phyloP scores from a whole-genome alignment of 192 early-diverging fungal genomes.

The Phycomyces nitens region DNA sequence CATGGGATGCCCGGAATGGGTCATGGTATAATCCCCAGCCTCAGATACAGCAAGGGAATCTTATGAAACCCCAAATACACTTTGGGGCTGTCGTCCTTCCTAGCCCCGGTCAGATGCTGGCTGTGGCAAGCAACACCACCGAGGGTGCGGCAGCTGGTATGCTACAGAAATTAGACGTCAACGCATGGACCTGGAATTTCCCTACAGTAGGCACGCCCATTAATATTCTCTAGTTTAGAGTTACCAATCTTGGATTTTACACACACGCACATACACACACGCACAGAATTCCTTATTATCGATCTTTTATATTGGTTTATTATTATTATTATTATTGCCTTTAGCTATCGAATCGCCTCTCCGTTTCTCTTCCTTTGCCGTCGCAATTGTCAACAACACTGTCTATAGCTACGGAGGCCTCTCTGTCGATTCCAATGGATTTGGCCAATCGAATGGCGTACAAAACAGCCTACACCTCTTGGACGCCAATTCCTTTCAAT shows the following conservation, averaged over 20 bases:
- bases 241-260: background rate
- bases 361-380: conserved; percentile 47
- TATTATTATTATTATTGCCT: too few relatives aligned
- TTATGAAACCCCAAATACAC: conserved; percentile 38
- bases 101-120: conserved; percentile 41
- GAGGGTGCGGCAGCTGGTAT: conserved; percentile 13
- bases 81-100: conserved; percentile 33
- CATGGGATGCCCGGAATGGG: conserved; percentile 41
- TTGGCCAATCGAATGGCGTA: conserved; percentile 9
- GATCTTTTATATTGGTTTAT: too few relatives aligned
- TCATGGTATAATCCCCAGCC: conserved; percentile 43
- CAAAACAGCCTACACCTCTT: conserved; percentile 27
- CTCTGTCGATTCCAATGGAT: conserved; percentile 25
- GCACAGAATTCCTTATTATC: too few relatives aligned
- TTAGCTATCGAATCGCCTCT: conserved; percentile 15
- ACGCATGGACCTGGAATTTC: conserved; percentile 43
- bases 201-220: conserved; percentile 35
- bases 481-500: conserved; percentile 26
- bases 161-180: conserved; percentile 41
- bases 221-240: background rate
- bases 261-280: background rate
- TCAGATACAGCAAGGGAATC: conserved; percentile 16
- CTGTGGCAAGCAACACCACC: conserved; percentile 43
- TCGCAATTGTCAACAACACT: conserved; percentile 53
- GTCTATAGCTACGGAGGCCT: conserved; percentile 36